phyloP scores from a whole-genome alignment of 495 filamentous ascomycete genomes.

The Trichodelitschia bisporula region DNA sequence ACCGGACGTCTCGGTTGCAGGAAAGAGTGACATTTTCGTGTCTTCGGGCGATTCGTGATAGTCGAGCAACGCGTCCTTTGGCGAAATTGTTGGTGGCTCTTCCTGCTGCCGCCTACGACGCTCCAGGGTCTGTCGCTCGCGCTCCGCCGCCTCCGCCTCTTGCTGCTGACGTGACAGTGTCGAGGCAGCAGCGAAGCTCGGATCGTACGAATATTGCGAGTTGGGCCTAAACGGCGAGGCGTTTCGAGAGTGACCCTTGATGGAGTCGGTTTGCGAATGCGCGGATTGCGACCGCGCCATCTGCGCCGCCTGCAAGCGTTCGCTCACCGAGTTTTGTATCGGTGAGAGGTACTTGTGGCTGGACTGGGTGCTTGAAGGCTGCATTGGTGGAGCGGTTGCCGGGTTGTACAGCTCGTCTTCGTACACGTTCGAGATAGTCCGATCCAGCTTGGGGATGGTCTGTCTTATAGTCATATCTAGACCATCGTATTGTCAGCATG shows the following conservation, averaged over 20 bases:
- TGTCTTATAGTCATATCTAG: conserved; percentile 11
- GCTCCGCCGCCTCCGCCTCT: conserved; percentile 32
- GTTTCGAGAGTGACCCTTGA: conserved; percentile 39
- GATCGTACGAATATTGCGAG: conserved; percentile 35
- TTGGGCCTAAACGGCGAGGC: conserved; percentile 62
- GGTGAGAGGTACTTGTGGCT: conserved; percentile 23
- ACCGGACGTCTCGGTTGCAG: conserved; percentile 22
- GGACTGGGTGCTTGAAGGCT: conserved; percentile 16
- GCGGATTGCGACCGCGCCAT: conserved; percentile 36
- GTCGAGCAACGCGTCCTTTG: conserved; percentile 77
- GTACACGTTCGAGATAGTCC: conserved; percentile 68
- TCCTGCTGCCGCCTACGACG: conserved; percentile 17
- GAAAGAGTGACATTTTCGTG: conserved; percentile 43
- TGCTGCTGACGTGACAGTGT: conserved; percentile 34
- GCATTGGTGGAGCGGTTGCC: conserved; percentile 18
- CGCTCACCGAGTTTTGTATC: conserved; percentile 38
- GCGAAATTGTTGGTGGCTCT: conserved; percentile 68
- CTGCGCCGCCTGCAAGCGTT: conserved; percentile 56
- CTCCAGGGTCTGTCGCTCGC: conserved; percentile 20
- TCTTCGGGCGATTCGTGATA: conserved; percentile 52
- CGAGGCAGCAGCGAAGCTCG: conserved; percentile 32
- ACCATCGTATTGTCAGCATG: conserved; percentile 29
- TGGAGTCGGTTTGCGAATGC: conserved; percentile 21
- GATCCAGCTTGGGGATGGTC: conserved; percentile 43
- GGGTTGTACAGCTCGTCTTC: conserved; percentile 71